Evolutionary conservation across 2,329 filamentous ascomycete species (phyloP).

Genomic region (Aurifilum marmelostoma): DNA sequence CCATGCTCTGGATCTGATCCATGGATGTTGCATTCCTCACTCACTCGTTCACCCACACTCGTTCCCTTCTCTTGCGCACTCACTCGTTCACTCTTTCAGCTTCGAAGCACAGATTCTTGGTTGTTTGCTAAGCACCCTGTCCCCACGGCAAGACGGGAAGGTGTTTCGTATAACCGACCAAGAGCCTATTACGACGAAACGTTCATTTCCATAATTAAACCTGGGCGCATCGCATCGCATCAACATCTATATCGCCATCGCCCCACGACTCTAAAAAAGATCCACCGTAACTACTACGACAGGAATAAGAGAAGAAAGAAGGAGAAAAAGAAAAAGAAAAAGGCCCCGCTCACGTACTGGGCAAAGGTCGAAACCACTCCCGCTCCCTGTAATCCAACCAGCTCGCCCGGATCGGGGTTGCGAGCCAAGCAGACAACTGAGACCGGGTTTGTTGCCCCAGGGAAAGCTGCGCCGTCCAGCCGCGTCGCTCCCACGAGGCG

Average conservation of each 20-base stretch:
- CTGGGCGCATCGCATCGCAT: neutral
- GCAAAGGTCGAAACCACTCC: slow-evolving; percentile 7
- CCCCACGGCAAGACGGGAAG: neutral
- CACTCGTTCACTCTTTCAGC: neutral
- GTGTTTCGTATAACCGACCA: neutral
- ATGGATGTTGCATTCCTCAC: neutral
- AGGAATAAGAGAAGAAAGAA: no score
- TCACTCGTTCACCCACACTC: no score
- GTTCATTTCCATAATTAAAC: neutral
- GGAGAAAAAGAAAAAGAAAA: neutral
- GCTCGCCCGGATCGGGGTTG: neutral
- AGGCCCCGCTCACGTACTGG: neutral
- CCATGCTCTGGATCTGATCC: neutral
- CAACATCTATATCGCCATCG: neutral
- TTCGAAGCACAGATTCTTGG: neutral
- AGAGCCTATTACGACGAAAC: neutral
- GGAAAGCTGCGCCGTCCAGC: slow-evolving; percentile 22
- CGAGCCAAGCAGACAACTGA: neutral
- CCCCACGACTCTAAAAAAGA: neutral
- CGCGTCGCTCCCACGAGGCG: slow-evolving; percentile 22
- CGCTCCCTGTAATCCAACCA: slow-evolving; percentile 14
- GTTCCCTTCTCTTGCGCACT: no score
- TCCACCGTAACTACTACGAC: no score
- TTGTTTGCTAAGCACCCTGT: neutral
- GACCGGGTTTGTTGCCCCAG: neutral